phyloP scores from a whole-genome alignment of 768 basidiomycete genomes.

The Mycena epipterygia region DNA sequence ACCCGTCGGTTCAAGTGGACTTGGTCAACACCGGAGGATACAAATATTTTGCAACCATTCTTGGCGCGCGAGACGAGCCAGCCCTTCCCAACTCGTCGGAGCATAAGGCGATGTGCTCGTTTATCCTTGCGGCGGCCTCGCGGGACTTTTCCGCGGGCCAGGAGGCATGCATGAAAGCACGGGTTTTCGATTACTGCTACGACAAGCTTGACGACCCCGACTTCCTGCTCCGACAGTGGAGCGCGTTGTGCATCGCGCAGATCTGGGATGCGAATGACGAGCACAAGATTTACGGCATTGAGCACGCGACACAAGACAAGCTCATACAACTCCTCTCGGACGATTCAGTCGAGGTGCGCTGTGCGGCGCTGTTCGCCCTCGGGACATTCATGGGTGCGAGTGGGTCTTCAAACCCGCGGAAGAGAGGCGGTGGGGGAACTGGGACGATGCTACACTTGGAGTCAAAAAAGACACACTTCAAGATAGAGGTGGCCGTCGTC shows the following conservation, averaged over 20 bases:
- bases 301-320: constrained; percentile 84
- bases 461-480: constrained; percentile 79
- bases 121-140: constrained; percentile 91
- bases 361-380: constrained; percentile 91
- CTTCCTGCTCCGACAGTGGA: constrained; percentile 95
- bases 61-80: constrained; percentile 75
- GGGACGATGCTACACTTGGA: constrained; percentile 85
- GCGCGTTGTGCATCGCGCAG: constrained; percentile 91
- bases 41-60: constrained; percentile 87
- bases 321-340: constrained; percentile 85
- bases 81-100: constrained; percentile 93
- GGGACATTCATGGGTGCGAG: constrained; percentile 95
- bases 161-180: constrained; percentile 83
- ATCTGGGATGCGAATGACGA: constrained; percentile 96
- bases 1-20: constrained; percentile 91
- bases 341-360: constrained; percentile 93
- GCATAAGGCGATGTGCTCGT: constrained; percentile 98
- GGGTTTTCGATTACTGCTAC: constrained; percentile 90
- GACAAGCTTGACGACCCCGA: constrained; percentile 90
- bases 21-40: constrained; percentile 87
- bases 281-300: constrained; percentile 87
- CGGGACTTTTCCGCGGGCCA: constrained; percentile 94
- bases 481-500: constrained; percentile 92
- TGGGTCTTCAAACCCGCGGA: constrained; percentile 75
- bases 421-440: constrained; percentile 86